These are phyloP conservation scores for Colletotrichum incanum DNA, from an alignment of 2,329 filamentous ascomycete genomes.

Conservation along the genomic window DNA sequence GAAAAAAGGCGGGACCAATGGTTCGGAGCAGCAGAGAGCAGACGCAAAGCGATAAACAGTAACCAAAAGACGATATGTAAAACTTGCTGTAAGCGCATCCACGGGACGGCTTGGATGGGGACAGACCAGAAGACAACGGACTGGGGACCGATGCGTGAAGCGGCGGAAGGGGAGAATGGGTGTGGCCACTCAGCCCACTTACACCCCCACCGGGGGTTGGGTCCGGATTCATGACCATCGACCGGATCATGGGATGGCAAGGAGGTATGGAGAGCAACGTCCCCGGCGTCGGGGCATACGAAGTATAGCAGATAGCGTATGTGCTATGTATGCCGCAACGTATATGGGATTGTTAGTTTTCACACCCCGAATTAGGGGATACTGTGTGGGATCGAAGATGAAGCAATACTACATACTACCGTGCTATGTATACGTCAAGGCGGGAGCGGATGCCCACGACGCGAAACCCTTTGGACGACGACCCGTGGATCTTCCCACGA, in stretches of 20 bases:
- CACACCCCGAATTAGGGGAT: too few species aligned
- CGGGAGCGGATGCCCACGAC: neutral
- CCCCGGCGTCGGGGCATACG: neutral
- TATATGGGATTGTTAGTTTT: neutral
- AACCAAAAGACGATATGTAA: slow-evolving; percentile 1
- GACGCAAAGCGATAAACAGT: slow-evolving; percentile 22
- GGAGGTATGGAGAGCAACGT: slow-evolving; percentile 11
- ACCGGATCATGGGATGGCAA: slow-evolving; percentile 26
- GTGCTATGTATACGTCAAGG: neutral
- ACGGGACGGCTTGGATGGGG: slow-evolving; percentile 6
- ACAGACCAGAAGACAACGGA: slow-evolving; percentile 13
- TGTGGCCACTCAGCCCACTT: slow-evolving; percentile 40
- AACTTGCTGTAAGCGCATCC: slow-evolving; percentile 7
- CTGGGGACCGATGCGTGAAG: slow-evolving; percentile 15
- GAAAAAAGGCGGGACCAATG: neutral
- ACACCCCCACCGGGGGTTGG: slow-evolving; percentile 36
- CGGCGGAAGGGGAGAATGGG: slow-evolving; percentile 13
- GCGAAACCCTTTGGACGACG: slow-evolving; percentile 8
- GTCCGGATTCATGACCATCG: slow-evolving; percentile 24
- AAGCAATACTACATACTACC: neutral
- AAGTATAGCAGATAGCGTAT: neutral
- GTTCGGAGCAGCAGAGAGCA: neutral
- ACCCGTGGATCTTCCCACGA: neutral
- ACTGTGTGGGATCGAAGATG: neutral
- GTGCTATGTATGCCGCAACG: neutral